Conservation (phyloP, 495 filamentous ascomycete genomes). For the Glarea lozoyensis region DNA sequence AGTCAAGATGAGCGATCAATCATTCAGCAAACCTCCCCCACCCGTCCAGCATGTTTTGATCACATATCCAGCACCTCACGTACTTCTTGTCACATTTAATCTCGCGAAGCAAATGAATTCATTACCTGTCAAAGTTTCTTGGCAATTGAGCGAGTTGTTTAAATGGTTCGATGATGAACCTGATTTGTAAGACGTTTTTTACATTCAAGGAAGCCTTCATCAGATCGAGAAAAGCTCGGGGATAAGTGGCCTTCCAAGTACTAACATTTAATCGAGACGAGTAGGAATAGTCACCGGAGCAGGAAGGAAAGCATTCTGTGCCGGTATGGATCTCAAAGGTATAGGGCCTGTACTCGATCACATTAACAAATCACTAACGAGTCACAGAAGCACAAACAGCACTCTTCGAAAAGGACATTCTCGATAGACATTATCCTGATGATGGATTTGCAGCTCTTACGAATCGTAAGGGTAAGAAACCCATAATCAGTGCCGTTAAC, state of each 20-base stretch:
- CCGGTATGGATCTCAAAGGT: constrained; percentile 45
- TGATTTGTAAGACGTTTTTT: background rate
- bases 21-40: too few relatives aligned
- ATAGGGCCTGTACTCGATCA: background rate
- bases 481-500: constrained; percentile 65
- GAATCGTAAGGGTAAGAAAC: constrained; percentile 47
- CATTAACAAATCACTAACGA: background rate
- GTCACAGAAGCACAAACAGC: background rate
- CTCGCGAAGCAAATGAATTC: constrained; percentile 49
- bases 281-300: constrained; percentile 48
- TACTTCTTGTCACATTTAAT: constrained; percentile 53
- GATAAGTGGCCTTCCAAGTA: too few relatives aligned
- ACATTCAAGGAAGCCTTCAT: too few relatives aligned
- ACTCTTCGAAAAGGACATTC: background rate
- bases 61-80: constrained; percentile 42
- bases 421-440: background rate
- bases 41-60: constrained; percentile 21
- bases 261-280: constrained; percentile 27
- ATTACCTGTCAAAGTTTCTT: constrained; percentile 39
- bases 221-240: too few relatives aligned
- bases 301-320: constrained; percentile 41
- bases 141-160: constrained; percentile 40
- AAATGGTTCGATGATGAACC: constrained; percentile 50
- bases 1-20: too few relatives aligned
- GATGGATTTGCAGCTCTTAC: constrained; percentile 45